Percentiles rank a stretch among this genome's conserved stretches.
Conservation (phyloP, 2,329 filamentous ascomycete genomes). For the Sclerotinia glacialis region DNA sequence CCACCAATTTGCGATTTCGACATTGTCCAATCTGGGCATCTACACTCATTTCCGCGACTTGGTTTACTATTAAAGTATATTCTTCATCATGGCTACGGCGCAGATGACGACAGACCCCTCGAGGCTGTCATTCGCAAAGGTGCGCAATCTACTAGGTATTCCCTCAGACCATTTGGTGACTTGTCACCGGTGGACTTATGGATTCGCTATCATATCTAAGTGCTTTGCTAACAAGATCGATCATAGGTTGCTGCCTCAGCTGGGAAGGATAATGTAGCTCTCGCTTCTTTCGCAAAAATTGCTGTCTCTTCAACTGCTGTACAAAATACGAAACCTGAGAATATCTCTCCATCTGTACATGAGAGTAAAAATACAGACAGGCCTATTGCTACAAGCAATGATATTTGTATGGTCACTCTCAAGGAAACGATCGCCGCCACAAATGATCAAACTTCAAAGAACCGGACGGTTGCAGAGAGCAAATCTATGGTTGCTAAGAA, state of each 20-base stretch:
- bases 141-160: slow-evolving; percentile 42
- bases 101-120: slow-evolving; percentile 48
- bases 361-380: slow-evolving; percentile 23
- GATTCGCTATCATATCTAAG: not conserved
- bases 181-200: slow-evolving; percentile 6
- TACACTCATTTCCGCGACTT: slow-evolving; percentile 35
- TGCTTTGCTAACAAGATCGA: not conserved
- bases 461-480: slow-evolving; percentile 6
- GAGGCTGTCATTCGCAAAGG: slow-evolving; percentile 75
- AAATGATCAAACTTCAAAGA: slow-evolving; percentile 7
- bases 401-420: slow-evolving; percentile 12
- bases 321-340: slow-evolving; percentile 36
- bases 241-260: slow-evolving; percentile 50
- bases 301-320: slow-evolving; percentile 35
- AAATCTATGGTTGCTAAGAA: slow-evolving; percentile 20
- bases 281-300: slow-evolving; percentile 38
- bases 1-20: slow-evolving; percentile 38
- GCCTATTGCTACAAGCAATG: slow-evolving; percentile 20
- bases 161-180: slow-evolving; percentile 10
- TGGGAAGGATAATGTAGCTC: slow-evolving; percentile 42
- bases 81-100: slow-evolving; percentile 47
- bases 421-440: slow-evolving; percentile 32
- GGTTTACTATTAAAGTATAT: slow-evolving; percentile 24
- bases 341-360: slow-evolving; percentile 23
- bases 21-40: slow-evolving; percentile 37